These are phyloP conservation scores for Teunomyces funiuensis DNA, from an alignment of 805 yeast species.

Conservation along the genomic window DNA sequence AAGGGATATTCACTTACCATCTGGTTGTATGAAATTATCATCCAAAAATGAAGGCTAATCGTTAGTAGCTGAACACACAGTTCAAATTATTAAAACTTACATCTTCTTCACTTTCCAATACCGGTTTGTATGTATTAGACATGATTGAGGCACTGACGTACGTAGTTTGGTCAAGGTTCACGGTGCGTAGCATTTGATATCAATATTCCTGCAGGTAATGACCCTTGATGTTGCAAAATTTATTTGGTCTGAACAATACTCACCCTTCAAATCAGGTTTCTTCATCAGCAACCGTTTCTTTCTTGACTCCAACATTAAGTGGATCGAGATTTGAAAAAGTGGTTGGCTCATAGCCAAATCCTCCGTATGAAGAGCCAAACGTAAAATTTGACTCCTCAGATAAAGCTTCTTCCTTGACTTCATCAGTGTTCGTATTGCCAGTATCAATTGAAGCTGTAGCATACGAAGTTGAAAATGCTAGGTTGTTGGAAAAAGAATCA, in stretches of 20 bases:
- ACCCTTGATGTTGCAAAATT: not conserved
- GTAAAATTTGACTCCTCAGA: not conserved
- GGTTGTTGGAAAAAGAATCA: not conserved
- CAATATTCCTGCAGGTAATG: not conserved
- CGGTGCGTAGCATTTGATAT: not conserved
- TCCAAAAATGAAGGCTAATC: slow-evolving; percentile 5
- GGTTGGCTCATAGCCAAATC: not conserved
- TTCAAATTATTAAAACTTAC: not conserved
- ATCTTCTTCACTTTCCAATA: slow-evolving; percentile 1
- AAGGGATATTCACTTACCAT: slow-evolving; percentile 12
- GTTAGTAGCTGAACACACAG: slow-evolving; percentile 11
- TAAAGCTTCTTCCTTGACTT: not conserved
- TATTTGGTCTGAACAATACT: not conserved
- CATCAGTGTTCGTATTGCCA: not conserved
- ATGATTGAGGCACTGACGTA: not conserved
- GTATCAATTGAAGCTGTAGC: not conserved
- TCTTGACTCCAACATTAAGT: not conserved
- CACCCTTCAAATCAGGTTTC: not conserved
- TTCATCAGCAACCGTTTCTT: not conserved
- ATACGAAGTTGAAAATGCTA: not conserved
- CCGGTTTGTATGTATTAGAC: slow-evolving; percentile 2
- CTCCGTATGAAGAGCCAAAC: not conserved
- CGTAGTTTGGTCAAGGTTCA: not conserved
- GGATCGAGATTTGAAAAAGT: slow-evolving; percentile 12
- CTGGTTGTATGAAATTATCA: slow-evolving; percentile 21